Evolutionary conservation across 148 eudicot genomes (phyloP), one percentile per base, ranked within the genome.

Genomic region (Selenicereus undatus): DNA sequence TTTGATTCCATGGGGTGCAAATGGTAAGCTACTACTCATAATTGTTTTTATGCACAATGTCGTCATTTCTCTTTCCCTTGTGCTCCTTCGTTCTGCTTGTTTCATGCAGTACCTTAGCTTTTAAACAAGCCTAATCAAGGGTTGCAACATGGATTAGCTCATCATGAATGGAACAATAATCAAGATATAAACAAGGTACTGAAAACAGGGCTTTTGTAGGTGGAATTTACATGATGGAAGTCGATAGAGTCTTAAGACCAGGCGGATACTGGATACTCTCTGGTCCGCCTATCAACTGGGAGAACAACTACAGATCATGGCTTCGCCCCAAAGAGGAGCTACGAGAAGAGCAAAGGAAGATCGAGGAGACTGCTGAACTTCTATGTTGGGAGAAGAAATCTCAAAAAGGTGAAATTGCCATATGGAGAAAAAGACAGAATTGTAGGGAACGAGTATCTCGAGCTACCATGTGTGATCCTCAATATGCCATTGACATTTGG

Each of bases 221-320:
- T 54, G 91, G 91, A 80, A 83, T 80, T 29, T 87, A 89, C 81
- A 87, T 89, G 91, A 89, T 85, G 91, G 91, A 89, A 85, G 89
- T 89, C 65, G 91, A 88, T 81, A 86, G 90, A 76, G 89, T 88
- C n/a, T 85, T 88, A 29, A 85, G 89, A 82, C 90, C 90, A 8
- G 90, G 90, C 36, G 89, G 90, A 58, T 88, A 88, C 84, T 88
- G 90, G 90, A 74, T 88, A 71, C 89, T 88, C 27, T 88, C 90
- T 8, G 90, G 90, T 79, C 90, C 90, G 16, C 90, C 90, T 64
- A 86, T 88, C 81, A 88, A 88, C 50, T 88, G 90, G 90, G 87
- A 85, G 86, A 83, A 2, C 74, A 86, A 88, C 75, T 86, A 88
- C 56, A 71, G 54, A 79, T 73, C 86, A 39, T 88, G 90, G 90